Conservation (phyloP, 1,284 basidiomycete genomes). For the Leccinum fallax region DNA sequence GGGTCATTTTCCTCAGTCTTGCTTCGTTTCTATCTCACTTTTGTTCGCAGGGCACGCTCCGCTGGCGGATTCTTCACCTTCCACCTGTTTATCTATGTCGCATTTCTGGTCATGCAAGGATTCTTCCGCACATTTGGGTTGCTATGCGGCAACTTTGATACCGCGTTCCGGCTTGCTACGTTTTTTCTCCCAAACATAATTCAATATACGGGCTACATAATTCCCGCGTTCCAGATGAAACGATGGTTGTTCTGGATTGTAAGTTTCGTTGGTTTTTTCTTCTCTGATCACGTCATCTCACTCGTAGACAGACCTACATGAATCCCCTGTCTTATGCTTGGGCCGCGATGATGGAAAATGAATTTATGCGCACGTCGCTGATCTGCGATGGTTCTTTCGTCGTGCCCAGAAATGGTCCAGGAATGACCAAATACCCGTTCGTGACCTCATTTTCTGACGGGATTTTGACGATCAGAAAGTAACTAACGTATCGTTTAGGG, state of each 20-base stretch:
- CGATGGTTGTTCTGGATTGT: constrained; percentile 89
- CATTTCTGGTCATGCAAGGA: constrained; percentile 69
- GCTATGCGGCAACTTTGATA: constrained; percentile 64
- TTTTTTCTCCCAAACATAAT: constrained; percentile 68
- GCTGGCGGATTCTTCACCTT: constrained; percentile 74
- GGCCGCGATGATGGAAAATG: constrained; percentile 81
- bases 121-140: constrained; percentile 75
- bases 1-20: constrained; percentile 8
- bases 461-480: neutral
- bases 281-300: constrained; percentile 8
- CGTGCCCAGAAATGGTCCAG: constrained; percentile 69
- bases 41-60: constrained; percentile 42
- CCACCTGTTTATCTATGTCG: constrained; percentile 63
- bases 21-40: constrained; percentile 5
- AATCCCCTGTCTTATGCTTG: constrained; percentile 82
- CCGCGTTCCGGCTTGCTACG: constrained; percentile 59
- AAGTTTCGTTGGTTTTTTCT: constrained; percentile 2
- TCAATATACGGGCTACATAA: constrained; percentile 60
- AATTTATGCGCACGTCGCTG: constrained; percentile 73
- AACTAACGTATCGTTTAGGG: constrained; percentile 34
- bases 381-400: constrained; percentile 70
- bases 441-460: constrained; percentile 30
- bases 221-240: constrained; percentile 78
- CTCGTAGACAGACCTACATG: constrained; percentile 58
- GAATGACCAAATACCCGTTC: constrained; percentile 67